Evolutionary conservation across 2,329 filamentous ascomycete genomes (phyloP).

Genomic region (Eutypa lata): DNA sequence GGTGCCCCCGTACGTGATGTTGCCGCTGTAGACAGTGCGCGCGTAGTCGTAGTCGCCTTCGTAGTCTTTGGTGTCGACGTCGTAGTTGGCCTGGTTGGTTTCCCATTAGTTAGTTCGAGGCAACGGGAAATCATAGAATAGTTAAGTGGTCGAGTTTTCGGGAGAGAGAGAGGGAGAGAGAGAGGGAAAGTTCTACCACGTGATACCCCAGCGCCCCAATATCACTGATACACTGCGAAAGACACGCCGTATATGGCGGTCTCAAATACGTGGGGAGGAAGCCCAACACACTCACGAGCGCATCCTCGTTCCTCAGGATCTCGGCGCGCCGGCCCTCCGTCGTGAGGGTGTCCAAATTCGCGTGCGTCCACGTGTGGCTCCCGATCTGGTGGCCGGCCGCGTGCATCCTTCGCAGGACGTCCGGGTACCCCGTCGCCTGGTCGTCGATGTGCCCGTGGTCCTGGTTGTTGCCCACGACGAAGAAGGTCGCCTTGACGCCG

Average conservation of each 20-base stretch:
- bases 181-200: slow-evolving; percentile 16
- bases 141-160: slow-evolving; percentile 5
- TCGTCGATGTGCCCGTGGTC: slow-evolving; percentile 19
- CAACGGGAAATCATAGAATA: too few relatives aligned
- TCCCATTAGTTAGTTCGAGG: too few relatives aligned
- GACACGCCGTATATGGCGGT: slow-evolving; percentile 32
- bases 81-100: slow-evolving; percentile 22
- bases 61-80: slow-evolving; percentile 30
- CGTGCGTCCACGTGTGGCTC: slow-evolving; percentile 46
- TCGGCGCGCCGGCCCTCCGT: slow-evolving; percentile 33
- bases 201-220: slow-evolving; percentile 31
- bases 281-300: slow-evolving; percentile 39
- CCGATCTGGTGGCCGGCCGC: slow-evolving; percentile 45
- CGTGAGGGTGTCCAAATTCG: slow-evolving; percentile 35
- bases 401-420: slow-evolving; percentile 41
- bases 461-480: slow-evolving; percentile 23
- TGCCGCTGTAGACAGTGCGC: not conserved
- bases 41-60: slow-evolving; percentile 21
- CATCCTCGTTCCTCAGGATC: slow-evolving; percentile 44
- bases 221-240: slow-evolving; percentile 16
- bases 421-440: slow-evolving; percentile 24
- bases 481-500: slow-evolving; percentile 28
- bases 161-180: not conserved
- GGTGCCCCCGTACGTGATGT: not conserved
- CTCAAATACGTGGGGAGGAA: slow-evolving; percentile 47